Conservation (phyloP, 768 basidiomycete genomes). For the Candolleomyces efflorescens region DNA sequence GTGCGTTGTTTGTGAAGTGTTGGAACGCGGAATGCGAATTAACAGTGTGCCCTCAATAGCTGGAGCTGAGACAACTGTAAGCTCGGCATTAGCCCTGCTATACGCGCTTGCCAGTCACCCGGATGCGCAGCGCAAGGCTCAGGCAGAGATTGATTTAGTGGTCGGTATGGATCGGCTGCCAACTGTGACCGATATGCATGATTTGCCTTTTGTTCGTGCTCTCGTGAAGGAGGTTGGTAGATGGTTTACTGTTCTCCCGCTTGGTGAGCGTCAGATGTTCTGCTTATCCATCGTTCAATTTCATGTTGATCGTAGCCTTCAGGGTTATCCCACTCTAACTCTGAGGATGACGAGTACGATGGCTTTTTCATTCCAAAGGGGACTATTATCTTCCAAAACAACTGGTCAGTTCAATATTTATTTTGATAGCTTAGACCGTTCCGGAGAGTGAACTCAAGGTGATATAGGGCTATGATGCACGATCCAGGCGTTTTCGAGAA, state of each 20-base stretch:
- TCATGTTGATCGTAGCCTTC: too few relatives aligned
- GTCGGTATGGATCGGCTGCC: conserved; percentile 3
- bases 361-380: conserved; percentile 29
- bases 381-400: conserved; percentile 27
- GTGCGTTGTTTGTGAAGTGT: conserved; percentile 9
- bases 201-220: conserved; percentile 2
- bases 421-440: too few relatives aligned
- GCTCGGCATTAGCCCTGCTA: background rate
- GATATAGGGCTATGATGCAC: conserved; percentile 19
- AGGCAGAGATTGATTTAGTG: conserved; percentile 4
- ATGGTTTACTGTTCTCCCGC: conserved; percentile 6
- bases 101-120: background rate
- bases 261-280: background rate
- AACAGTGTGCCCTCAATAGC: conserved; percentile 6
- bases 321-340: conserved; percentile 8
- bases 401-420: conserved; percentile 14
- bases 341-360: conserved; percentile 10
- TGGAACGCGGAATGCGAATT: background rate
- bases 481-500: conserved; percentile 20
- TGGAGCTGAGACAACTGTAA: conserved; percentile 24
- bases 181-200: background rate
- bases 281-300: background rate
- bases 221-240: conserved; percentile 6
- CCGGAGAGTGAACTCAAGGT: too few relatives aligned
- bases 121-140: background rate